phyloP scores from a whole-genome alignment of 139 green algal species.

The Trebouxia sp. region DNA sequence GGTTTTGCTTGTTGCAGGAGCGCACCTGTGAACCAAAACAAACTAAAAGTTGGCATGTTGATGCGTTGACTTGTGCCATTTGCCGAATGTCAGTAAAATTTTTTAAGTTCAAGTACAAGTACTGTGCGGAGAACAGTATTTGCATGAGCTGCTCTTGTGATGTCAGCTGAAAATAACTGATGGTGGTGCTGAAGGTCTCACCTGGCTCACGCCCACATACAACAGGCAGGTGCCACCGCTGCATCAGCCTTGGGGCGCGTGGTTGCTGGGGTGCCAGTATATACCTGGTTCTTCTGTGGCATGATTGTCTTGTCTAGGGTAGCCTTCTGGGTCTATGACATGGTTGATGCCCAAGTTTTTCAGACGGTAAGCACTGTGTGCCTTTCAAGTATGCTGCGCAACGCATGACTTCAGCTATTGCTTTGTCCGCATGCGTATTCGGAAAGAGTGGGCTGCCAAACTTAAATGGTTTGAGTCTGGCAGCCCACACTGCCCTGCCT shows the following conservation, averaged over 20 bases:
- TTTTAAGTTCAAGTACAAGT: no score
- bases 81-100: no score
- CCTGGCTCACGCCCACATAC: conserved; percentile 16
- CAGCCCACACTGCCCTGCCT: no score
- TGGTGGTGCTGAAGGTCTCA: not conserved
- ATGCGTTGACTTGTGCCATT: no score
- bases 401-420: not conserved
- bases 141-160: not conserved
- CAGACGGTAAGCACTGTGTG: conserved; percentile 25
- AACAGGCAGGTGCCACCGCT: conserved; percentile 29
- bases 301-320: conserved; percentile 50
- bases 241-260: conserved; percentile 11
- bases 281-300: conserved; percentile 46
- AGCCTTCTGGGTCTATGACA: conserved; percentile 57
- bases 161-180: not conserved
- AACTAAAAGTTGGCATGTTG: no score
- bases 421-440: not conserved
- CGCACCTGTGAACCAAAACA: no score
- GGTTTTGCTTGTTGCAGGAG: no score
- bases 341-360: conserved; percentile 55
- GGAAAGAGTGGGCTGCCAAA: not conserved
- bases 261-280: conserved; percentile 34
- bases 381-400: not conserved
- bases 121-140: not conserved
- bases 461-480: no score